Base-by-base conservation (phyloP, 768 basidiomycete genomes). In the Tephrocybe rancida region DNA sequence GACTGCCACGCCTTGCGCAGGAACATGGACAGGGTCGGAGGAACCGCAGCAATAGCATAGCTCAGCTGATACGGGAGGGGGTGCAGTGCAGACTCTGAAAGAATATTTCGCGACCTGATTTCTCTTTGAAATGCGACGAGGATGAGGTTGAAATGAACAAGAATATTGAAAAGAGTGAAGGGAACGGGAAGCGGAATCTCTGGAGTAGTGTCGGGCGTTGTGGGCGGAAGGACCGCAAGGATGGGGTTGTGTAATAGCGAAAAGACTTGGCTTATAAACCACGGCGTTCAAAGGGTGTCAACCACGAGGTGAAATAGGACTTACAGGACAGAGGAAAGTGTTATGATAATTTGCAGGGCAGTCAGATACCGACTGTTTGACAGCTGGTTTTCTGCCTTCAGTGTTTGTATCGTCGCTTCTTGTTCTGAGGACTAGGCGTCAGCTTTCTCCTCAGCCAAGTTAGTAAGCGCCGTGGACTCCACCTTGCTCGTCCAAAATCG, bases 401-500 rank as follows among this genome's bases (percentile, higher is more conserved):
- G 67, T 4, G 50, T 59, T n/a, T 77, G 68, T 44, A 89, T 76
- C 11, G 86, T 35, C 41, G 80, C 78, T 42, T 85, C 80, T 63
- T 89, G 87, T 63, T 89, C 87, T 88, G 60, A 16, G 7, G n/a
- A 18, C 2, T 35, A 38, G 13, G 26, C 45, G 19, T 18, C 24
- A 50, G 22, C 18, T 34, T 26, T 48, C 39, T 11, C 24, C 24
- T 35, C 13, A 9, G 44, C 7, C 35, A 34, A 29, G 4, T 21
- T 18, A 38, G 2, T 46, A 38, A 25, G 24, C 13, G 13, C 61
- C 58, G 44, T n/a, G n/a, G n/a, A n/a, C n/a, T n/a, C n/a, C n/a
- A 79, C 83, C 80, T 73, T 84, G 79, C 53, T 85, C 84, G 52
- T 84, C 81, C 19, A 84, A 65, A 19, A 83, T 67, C 19, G 48